These are phyloP conservation scores for Sanghuangporus baumii DNA, from an alignment of 1,284 basidiomycete genomes.

Conservation along the genomic window DNA sequence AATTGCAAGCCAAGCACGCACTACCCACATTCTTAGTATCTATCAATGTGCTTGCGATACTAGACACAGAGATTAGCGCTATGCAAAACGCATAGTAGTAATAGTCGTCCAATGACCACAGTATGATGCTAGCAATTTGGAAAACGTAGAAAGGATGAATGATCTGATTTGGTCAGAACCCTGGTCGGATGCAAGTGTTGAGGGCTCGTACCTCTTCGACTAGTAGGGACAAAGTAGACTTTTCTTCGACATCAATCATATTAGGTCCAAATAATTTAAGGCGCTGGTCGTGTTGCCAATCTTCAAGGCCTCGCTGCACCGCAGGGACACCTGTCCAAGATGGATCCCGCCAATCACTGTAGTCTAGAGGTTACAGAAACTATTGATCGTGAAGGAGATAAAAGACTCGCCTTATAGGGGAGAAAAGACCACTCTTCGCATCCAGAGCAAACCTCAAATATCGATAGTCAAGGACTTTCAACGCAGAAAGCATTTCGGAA, in stretches of 20 bases:
- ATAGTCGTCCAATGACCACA: conserved; percentile 95
- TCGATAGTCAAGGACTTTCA: conserved; percentile 74
- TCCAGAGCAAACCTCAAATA: conserved; percentile 92
- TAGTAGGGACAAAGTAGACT: conserved; percentile 76
- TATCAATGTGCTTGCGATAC: conserved; percentile 82
- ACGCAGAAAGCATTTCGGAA: conserved; percentile 37
- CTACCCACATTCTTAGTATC: conserved; percentile 81
- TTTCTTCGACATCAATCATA: conserved; percentile 87
- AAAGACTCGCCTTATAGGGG: conserved; percentile 61
- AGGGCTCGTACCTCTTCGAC: conserved; percentile 74
- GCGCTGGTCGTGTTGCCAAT: conserved; percentile 58
- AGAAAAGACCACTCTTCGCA: conserved; percentile 78
- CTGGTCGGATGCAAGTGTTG: conserved; percentile 14
- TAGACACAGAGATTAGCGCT: conserved; percentile 84
- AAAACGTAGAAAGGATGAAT: conserved; percentile 98
- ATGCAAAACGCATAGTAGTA: conserved; percentile 99
- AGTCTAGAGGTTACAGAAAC: conserved; percentile 1
- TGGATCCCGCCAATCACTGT: conserved; percentile 90
- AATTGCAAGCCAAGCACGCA: neutral
- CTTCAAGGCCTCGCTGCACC: conserved; percentile 61
- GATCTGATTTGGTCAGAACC: conserved; percentile 40
- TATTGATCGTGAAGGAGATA: neutral
- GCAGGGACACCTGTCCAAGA: conserved; percentile 62
- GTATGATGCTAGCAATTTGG: conserved; percentile 91
- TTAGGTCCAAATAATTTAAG: conserved; percentile 80